Conservation (phyloP, 2,329 filamentous ascomycete species). For the Xylariaceae sp. region DNA sequence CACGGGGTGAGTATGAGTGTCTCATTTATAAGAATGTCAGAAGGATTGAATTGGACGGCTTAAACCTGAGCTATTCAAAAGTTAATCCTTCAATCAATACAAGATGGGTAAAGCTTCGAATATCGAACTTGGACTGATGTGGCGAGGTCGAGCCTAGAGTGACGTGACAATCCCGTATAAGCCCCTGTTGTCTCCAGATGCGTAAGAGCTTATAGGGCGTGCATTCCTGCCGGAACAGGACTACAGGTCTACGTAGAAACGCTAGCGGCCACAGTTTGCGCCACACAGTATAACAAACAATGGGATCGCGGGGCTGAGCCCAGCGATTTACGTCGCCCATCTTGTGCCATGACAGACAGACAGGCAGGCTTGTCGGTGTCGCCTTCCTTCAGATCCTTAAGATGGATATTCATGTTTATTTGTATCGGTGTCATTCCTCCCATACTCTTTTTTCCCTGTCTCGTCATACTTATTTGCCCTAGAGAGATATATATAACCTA, state of each 20-base stretch:
- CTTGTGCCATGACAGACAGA: background rate
- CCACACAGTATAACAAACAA: slow-evolving; percentile 5
- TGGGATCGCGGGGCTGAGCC: background rate
- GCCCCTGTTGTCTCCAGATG: background rate
- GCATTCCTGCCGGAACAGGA: background rate
- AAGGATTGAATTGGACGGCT: no score
- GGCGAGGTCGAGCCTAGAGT: no score
- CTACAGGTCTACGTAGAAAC: background rate
- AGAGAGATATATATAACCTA: no score
- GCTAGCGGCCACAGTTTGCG: background rate
- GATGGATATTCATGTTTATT: background rate
- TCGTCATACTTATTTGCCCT: no score
- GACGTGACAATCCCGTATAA: slow-evolving; percentile 20
- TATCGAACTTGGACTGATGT: no score
- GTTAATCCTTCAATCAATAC: no score
- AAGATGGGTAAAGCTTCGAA: no score
- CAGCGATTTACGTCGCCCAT: background rate
- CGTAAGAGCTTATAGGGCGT: background rate
- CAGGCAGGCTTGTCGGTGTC: background rate
- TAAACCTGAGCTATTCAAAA: no score
- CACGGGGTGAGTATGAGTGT: no score
- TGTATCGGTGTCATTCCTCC: background rate
- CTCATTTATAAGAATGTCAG: no score
- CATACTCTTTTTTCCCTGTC: no score
- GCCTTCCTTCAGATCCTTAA: background rate